A percentile compares a stretch with the other conserved stretches of the same genome.
Conservation (phyloP, 2,329 filamentous ascomycete species). For the Exophiala viscosa region DNA sequence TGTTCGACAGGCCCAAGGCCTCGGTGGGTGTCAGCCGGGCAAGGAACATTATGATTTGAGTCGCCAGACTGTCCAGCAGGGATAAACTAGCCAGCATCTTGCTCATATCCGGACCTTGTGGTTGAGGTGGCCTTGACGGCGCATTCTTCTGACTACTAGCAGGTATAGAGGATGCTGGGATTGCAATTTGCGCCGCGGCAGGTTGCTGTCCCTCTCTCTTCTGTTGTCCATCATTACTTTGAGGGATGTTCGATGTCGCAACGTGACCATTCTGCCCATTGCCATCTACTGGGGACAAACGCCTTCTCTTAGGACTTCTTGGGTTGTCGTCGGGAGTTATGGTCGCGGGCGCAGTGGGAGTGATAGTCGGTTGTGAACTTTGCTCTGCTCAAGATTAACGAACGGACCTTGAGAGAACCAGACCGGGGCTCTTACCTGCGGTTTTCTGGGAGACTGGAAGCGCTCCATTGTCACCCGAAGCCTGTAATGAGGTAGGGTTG, state of each 20-base stretch:
- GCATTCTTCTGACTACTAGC: background rate
- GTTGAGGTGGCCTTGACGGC: conserved; percentile 2
- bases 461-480: background rate
- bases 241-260: background rate
- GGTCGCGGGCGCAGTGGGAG: background rate
- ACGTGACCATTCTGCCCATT: conserved; percentile 27
- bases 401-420: too few relatives aligned
- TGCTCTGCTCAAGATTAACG: background rate
- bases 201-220: background rate
- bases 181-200: background rate
- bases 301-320: conserved; percentile 24
- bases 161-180: background rate
- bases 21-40: conserved; percentile 31
- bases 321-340: conserved; percentile 15
- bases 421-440: conserved; percentile 13
- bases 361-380: background rate
- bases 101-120: conserved; percentile 1
- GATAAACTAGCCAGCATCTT: conserved; percentile 58
- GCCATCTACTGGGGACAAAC: conserved; percentile 37
- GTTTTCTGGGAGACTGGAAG: background rate
- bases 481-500: background rate
- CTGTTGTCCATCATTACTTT: background rate
- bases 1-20: conserved; percentile 55
- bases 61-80: conserved; percentile 59
- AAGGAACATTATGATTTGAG: conserved; percentile 12